Conservation (phyloP, 371 early-diverging fungal species). For the Rhizopus microsporus region DNA sequence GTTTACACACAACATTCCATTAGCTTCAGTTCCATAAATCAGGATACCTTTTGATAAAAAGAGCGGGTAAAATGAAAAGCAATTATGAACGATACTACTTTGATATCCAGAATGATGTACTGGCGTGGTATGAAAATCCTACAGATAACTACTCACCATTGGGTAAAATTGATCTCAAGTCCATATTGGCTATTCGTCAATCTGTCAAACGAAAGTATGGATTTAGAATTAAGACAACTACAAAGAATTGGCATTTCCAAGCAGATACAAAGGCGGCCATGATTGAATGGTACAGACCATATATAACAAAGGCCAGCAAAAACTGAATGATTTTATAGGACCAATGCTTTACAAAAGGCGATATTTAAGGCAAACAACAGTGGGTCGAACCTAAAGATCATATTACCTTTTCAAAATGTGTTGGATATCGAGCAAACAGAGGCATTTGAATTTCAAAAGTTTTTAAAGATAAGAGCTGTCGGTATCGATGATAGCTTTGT, state of each 20-base stretch:
- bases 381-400: conserved; percentile 65
- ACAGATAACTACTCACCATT: conserved; percentile 71
- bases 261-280: conserved; percentile 57
- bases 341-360: conserved; percentile 62
- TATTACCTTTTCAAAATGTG: conserved; percentile 59
- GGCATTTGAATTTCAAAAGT: conserved; percentile 61
- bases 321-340: conserved; percentile 31
- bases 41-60: conserved; percentile 63
- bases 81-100: conserved; percentile 68
- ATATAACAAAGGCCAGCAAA: not conserved
- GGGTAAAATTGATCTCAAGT: conserved; percentile 70
- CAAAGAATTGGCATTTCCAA: conserved; percentile 54
- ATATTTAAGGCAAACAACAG: conserved; percentile 65
- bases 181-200: conserved; percentile 53
- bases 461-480: conserved; percentile 60
- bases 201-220: conserved; percentile 53
- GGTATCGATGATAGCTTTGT: conserved; percentile 63
- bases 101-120: conserved; percentile 64
- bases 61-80: conserved; percentile 36
- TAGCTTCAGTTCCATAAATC: conserved; percentile 61
- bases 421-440: conserved; percentile 61
- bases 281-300: conserved; percentile 53
- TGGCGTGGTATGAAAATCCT: conserved; percentile 65
- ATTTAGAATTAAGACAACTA: conserved; percentile 59
- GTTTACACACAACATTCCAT: not conserved